Percentiles rank a stretch among this genome's conserved stretches.
phyloP scores from a whole-genome alignment of 2,329 filamentous ascomycete genomes.

The Calonectria naviculata region DNA sequence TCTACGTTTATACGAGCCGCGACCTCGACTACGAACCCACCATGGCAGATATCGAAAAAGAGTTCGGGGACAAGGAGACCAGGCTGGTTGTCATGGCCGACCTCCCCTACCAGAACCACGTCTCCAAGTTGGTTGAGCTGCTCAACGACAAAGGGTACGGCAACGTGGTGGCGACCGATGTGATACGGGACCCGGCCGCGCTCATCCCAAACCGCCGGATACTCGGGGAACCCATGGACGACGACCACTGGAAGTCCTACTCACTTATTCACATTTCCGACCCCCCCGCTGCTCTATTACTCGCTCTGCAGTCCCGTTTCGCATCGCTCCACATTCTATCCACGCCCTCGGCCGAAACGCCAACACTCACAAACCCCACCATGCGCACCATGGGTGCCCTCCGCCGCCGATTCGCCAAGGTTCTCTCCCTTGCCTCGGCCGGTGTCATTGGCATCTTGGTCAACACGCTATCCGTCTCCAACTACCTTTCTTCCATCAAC shows the following conservation, averaged over 20 bases:
- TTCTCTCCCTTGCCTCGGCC: conserved; percentile 82
- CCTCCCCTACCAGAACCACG: conserved; percentile 84
- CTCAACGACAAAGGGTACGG: conserved; percentile 75
- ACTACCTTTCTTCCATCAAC: conserved; percentile 86
- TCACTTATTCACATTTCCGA: conserved; percentile 87
- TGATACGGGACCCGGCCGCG: conserved; percentile 83
- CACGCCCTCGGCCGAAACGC: conserved; percentile 65
- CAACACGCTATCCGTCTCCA: conserved; percentile 92
- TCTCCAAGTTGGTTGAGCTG: conserved; percentile 65
- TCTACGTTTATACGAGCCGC: conserved; percentile 89
- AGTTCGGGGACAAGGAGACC: conserved; percentile 72
- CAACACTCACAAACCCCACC: conserved; percentile 57
- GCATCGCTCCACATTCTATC: conserved; percentile 82
- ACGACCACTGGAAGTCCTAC: conserved; percentile 70
- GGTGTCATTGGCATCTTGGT: conserved; percentile 94
- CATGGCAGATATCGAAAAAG: conserved; percentile 69
- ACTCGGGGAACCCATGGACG: conserved; percentile 51
- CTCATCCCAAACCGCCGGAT: conserved; percentile 86
- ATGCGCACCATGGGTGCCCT: conserved; percentile 67
- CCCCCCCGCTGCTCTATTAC: conserved; percentile 83
- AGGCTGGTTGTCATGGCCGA: conserved; percentile 89
- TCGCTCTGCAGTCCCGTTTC: conserved; percentile 88
- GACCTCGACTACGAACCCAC: conserved; percentile 71
- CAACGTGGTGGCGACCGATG: conserved; percentile 74
- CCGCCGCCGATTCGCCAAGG: conserved; percentile 87